phyloP scores from a whole-genome alignment of 2,329 filamentous ascomycete species.

The Pestalotiopsis sp. region DNA sequence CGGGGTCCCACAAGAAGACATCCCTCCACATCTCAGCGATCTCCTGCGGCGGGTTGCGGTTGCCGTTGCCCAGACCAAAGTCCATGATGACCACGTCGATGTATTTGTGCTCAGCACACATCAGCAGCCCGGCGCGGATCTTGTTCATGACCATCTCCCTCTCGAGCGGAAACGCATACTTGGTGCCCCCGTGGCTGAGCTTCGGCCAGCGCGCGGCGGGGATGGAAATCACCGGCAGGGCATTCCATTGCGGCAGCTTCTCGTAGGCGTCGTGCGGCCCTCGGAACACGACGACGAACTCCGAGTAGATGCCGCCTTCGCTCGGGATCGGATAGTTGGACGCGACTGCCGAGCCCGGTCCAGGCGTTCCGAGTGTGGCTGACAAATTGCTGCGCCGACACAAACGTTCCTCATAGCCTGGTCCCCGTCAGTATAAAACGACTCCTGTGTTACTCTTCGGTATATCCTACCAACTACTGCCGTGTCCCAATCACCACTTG shows the following conservation, averaged over 20 bases:
- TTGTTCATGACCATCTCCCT: conserved; percentile 72
- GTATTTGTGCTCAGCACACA: conserved; percentile 63
- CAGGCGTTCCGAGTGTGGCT: conserved; percentile 64
- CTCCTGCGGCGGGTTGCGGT: conserved; percentile 65
- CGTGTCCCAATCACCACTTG: conserved; percentile 74
- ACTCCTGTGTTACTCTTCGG: too few relatives aligned
- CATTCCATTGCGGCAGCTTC: conserved; percentile 54
- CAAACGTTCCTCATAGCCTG: conserved; percentile 70
- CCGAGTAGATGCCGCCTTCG: conserved; percentile 69
- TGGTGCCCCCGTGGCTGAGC: conserved; percentile 64
- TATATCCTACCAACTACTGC: conserved; percentile 40
- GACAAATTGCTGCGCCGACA: conserved; percentile 74
- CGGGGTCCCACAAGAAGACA: conserved; percentile 61
- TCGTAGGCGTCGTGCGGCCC: conserved; percentile 68
- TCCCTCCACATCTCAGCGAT: conserved; percentile 67
- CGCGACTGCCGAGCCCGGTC: conserved; percentile 42
- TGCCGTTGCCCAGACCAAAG: conserved; percentile 64
- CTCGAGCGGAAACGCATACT: conserved; percentile 72
- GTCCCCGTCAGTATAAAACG: conserved; percentile 36
- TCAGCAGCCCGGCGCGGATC: conserved; percentile 68
- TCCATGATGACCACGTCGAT: conserved; percentile 61
- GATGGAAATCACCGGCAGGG: conserved; percentile 72
- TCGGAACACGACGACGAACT: conserved; percentile 71
- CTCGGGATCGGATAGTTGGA: conserved; percentile 72
- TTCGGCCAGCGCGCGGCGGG: conserved; percentile 73